Evolutionary conservation across 768 basidiomycete species (phyloP).

Genomic region (Sutorius australiensis): DNA sequence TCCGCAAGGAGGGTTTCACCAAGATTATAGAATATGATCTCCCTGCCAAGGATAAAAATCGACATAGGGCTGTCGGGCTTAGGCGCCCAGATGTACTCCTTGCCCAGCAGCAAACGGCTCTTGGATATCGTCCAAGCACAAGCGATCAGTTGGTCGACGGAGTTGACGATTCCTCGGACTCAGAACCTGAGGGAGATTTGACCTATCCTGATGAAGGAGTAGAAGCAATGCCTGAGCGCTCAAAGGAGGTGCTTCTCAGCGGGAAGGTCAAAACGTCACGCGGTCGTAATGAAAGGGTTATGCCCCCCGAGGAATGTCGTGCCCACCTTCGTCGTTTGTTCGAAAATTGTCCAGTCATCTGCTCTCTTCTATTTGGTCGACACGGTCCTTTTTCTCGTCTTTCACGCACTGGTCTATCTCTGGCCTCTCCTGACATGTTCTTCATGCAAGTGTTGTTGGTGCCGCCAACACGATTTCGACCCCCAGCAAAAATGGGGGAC

Average conservation of each 20-base stretch:
- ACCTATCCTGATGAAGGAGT: constrained; percentile 52
- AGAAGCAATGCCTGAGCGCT: constrained; percentile 30
- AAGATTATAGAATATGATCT: constrained; percentile 96
- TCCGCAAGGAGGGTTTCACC: constrained; percentile 89
- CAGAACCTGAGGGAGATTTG: constrained; percentile 45
- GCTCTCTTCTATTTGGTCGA: constrained; percentile 85
- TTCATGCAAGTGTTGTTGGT: constrained; percentile 93
- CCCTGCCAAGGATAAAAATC: constrained; percentile 68
- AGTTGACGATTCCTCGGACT: constrained; percentile 48
- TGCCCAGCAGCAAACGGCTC: constrained; percentile 35
- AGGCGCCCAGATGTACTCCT: constrained; percentile 77
- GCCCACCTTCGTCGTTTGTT: constrained; percentile 91
- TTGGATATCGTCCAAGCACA: constrained; percentile 24
- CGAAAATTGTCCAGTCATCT: constrained; percentile 74
- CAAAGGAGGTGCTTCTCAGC: constrained; percentile 51
- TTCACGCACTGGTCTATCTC: constrained; percentile 54
- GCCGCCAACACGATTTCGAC: constrained; percentile 93
- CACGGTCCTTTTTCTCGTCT: constrained; percentile 80
- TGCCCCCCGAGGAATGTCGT: constrained; percentile 89
- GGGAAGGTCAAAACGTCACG: constrained; percentile 72
- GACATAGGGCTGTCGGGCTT: constrained; percentile 47
- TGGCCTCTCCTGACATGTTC: constrained; percentile 90
- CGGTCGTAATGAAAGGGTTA: constrained; percentile 85
- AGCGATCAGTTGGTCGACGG: constrained; percentile 34
- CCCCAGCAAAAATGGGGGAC: constrained; percentile 88